Conservation (phyloP, 352 stramenopile species). For the Pythium utonaiense region DNA sequence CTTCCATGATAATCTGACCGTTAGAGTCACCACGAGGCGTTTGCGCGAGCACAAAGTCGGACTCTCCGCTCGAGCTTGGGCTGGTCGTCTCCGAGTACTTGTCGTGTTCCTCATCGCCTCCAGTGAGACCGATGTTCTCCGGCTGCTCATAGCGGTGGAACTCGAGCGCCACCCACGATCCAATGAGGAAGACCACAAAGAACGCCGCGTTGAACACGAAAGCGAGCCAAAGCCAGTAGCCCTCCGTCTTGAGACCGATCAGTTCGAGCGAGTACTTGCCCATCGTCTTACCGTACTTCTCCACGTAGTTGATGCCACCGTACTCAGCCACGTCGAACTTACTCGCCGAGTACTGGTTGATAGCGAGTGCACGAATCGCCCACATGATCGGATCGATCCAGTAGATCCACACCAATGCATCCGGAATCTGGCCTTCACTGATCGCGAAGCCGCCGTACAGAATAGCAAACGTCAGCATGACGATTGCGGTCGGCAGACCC, state of each 20-base stretch:
- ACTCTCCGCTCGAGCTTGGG: neutral
- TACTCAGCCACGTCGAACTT: neutral
- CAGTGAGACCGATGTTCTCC: constrained; percentile 5
- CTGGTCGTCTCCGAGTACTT: neutral
- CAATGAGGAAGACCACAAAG: constrained; percentile 1
- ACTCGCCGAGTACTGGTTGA: neutral
- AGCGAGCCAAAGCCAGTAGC: constrained; percentile 16
- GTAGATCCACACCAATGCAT: neutral
- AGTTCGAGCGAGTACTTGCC: constrained; percentile 13
- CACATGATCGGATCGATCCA: neutral
- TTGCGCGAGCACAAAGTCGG: constrained; percentile 1
- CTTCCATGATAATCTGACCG: neutral
- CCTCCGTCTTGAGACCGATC: constrained; percentile 27
- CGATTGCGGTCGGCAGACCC: no score
- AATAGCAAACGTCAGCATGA: neutral
- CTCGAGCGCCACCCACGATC: constrained; percentile 12
- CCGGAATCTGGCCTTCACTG: neutral
- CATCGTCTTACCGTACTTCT: neutral
- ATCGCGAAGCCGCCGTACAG: neutral
- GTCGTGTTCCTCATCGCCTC: neutral
- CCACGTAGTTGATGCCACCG: neutral
- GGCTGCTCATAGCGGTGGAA: constrained; percentile 17
- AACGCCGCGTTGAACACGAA: neutral
- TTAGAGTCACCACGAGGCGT: constrained; percentile 3
- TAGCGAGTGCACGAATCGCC: neutral